These are phyloP conservation scores for Rubus idaeus DNA, from an alignment of 306 rosid genomes.

Conservation along the genomic window DNA sequence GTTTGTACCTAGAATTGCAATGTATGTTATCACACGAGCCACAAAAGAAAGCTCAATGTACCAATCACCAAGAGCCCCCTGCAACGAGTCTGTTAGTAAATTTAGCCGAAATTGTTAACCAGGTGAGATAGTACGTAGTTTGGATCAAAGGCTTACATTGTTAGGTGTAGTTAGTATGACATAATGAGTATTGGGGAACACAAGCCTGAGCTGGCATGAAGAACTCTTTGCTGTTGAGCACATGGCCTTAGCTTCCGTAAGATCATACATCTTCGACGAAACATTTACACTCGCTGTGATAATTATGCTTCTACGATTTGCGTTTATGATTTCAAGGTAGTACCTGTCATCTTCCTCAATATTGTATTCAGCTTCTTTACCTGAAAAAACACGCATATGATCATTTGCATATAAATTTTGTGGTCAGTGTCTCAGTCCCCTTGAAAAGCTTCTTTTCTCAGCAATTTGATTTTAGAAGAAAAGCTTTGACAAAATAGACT, in stretches of 20 bases:
- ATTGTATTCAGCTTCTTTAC: slow-evolving; percentile 48
- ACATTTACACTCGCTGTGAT: slow-evolving; percentile 39
- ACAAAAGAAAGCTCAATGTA: slow-evolving; percentile 44
- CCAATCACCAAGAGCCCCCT: slow-evolving; percentile 46
- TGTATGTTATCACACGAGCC: slow-evolving; percentile 47
- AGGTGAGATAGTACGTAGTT: neutral
- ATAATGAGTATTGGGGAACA: slow-evolving; percentile 53
- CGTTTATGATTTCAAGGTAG: slow-evolving; percentile 54
- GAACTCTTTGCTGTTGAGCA: slow-evolving; percentile 53
- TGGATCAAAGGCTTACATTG: slow-evolving; percentile 42
- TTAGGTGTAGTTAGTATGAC: slow-evolving; percentile 48
- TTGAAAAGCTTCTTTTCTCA: neutral
- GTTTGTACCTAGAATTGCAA: slow-evolving; percentile 54
- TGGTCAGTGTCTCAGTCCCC: neutral
- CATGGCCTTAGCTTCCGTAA: slow-evolving; percentile 48
- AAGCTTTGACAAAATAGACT: neutral
- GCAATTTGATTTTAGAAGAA: neutral
- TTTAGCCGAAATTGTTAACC: slow-evolving; percentile 1
- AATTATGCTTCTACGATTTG: slow-evolving; percentile 47
- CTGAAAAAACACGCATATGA: slow-evolving; percentile 30
- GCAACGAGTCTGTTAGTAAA: slow-evolving; percentile 26
- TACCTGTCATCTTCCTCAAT: slow-evolving; percentile 64
- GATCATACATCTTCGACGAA: slow-evolving; percentile 64
- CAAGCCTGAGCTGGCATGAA: slow-evolving; percentile 45
- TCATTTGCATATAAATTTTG: neutral